Evolutionary conservation across 2,329 filamentous ascomycete genomes (phyloP).

Genomic region (Chrysoporthe cubensis): DNA sequence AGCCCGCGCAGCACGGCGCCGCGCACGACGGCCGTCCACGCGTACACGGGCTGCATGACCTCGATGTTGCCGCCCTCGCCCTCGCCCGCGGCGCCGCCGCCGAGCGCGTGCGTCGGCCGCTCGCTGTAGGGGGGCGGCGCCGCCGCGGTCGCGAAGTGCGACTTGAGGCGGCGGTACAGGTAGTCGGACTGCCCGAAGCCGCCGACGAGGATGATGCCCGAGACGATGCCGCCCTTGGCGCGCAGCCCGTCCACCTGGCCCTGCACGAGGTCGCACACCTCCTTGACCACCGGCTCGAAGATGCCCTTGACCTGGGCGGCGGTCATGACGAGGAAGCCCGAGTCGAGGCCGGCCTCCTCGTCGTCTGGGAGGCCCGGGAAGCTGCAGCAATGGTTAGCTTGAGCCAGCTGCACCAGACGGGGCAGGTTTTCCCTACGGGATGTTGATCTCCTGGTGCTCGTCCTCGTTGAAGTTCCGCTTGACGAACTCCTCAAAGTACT

Average conservation of each 20-base stretch:
- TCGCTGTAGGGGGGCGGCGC: constrained; percentile 69
- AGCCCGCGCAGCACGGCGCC: constrained; percentile 76
- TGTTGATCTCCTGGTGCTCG: constrained; percentile 75
- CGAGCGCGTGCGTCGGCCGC: constrained; percentile 67
- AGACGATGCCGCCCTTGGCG: constrained; percentile 63
- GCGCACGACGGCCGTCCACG: constrained; percentile 80
- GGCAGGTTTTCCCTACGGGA: constrained; percentile 65
- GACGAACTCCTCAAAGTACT: constrained; percentile 83
- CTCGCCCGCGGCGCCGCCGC: constrained; percentile 46
- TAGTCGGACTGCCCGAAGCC: constrained; percentile 82
- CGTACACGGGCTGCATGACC: constrained; percentile 81
- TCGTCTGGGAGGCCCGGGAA: constrained; percentile 79
- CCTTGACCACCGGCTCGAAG: constrained; percentile 74
- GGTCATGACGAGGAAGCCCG: constrained; percentile 75
- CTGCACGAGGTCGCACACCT: constrained; percentile 69
- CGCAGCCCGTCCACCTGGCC: constrained; percentile 69
- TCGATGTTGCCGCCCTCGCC: constrained; percentile 65
- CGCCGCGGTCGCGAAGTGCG: constrained; percentile 64
- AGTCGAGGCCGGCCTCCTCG: constrained; percentile 74
- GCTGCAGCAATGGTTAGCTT: constrained; percentile 39
- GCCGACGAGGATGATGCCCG: constrained; percentile 79
- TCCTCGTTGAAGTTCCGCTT: constrained; percentile 84
- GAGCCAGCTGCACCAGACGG: constrained; percentile 5
- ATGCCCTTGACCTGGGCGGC: constrained; percentile 72
- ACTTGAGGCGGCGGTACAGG: constrained; percentile 71